A percentile compares a stretch with the other conserved stretches of the same genome.
phyloP scores from a whole-genome alignment of 768 basidiomycete species.

The Dacryopinax primogenitus region DNA sequence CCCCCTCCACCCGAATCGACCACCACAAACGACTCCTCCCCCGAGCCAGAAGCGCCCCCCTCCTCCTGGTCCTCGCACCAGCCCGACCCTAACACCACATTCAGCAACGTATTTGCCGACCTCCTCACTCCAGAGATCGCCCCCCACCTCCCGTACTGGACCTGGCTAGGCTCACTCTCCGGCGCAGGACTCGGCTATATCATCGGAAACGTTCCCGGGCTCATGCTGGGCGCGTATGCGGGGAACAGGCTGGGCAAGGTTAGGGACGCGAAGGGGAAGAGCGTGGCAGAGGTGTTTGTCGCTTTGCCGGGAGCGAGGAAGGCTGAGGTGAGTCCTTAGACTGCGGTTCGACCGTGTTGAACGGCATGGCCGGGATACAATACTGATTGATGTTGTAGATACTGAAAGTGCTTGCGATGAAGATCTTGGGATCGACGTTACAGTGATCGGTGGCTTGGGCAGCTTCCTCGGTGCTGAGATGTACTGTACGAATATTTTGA shows the following conservation, averaged over 20 bases:
- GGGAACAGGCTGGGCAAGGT: constrained; percentile 86
- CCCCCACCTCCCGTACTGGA: constrained; percentile 57
- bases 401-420: constrained; percentile 64
- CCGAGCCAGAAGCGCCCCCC: constrained; percentile 67
- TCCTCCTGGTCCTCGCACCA: background rate
- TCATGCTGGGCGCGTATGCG: constrained; percentile 73
- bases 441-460: constrained; percentile 16
- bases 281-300: constrained; percentile 77
- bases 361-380: too few species aligned
- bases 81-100: background rate
- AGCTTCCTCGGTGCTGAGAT: too few species aligned
- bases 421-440: constrained; percentile 52
- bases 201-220: constrained; percentile 72
- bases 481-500: too few species aligned
- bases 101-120: constrained; percentile 28
- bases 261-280: constrained; percentile 85
- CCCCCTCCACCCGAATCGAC: too few species aligned
- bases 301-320: constrained; percentile 66
- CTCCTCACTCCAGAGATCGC: constrained; percentile 73
- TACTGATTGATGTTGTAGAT: constrained; percentile 38
- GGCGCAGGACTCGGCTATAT: constrained; percentile 48
- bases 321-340: constrained; percentile 52
- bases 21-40: constrained; percentile 80
- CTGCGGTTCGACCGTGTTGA: too few species aligned
- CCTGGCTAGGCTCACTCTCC: constrained; percentile 53